Evolutionary conservation across 306 rosid genomes (phyloP).

Genomic region (Fagus sylvatica): DNA sequence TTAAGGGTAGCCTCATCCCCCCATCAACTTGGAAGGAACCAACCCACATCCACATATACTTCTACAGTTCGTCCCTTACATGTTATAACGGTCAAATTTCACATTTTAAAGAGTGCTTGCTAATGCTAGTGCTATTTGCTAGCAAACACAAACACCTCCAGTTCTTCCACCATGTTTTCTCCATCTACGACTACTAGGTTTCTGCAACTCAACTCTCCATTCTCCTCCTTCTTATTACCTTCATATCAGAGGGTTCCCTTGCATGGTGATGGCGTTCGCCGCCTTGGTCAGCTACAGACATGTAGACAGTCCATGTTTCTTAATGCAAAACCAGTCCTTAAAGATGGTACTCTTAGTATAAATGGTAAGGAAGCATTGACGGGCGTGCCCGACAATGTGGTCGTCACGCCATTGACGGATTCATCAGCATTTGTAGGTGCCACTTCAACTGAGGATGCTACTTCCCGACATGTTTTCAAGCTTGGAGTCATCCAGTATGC

Average conservation of each 20-base stretch:
- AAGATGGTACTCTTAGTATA: conserved; percentile 30
- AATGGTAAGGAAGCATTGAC: conserved; percentile 28
- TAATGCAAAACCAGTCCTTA: conserved; percentile 26
- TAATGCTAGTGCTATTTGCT: not conserved
- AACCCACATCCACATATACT: conserved; percentile 24
- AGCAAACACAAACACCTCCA: not conserved
- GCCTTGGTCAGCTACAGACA: not conserved
- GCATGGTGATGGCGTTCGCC: conserved; percentile 18
- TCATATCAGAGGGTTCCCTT: conserved; percentile 20
- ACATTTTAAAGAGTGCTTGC: not conserved
- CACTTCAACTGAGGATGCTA: conserved; percentile 15
- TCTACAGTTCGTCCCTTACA: not conserved
- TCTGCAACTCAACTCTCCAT: conserved; percentile 18
- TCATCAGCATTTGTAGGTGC: conserved; percentile 43
- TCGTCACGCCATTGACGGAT: conserved; percentile 29
- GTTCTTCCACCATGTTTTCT: conserved; percentile 20
- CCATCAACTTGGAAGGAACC: conserved; percentile 27
- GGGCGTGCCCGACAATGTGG: conserved; percentile 36
- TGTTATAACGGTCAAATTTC: conserved; percentile 23
- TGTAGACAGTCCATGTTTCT: conserved; percentile 32
- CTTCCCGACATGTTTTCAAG: conserved; percentile 39
- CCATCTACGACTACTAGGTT: conserved; percentile 11
- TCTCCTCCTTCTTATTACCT: conserved; percentile 11
- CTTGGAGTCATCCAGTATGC: conserved; percentile 32
- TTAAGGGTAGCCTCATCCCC: conserved; percentile 1